Base-by-base conservation (phyloP, 2,329 filamentous ascomycete species). In the Talaromyces sp. region DNA sequence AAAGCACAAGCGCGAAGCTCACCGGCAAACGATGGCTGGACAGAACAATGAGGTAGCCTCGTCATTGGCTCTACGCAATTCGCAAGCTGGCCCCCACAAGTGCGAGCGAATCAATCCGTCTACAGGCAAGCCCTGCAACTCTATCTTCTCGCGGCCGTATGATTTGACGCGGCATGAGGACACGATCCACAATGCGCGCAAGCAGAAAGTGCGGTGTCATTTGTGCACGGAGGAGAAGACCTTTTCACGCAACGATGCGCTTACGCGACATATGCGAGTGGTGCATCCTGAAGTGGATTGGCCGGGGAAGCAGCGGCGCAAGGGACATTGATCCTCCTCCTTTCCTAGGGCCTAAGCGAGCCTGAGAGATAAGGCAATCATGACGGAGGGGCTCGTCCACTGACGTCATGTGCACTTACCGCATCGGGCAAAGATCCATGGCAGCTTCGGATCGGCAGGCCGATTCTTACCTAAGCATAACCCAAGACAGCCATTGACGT, bases 111-210 rank as follows among this genome's bases (percentile, higher is more conserved):
- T 94, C 80, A 98, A 98, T 78, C 94, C 94, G 1, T 94, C 91
- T 69, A 98, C 95, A 0, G 92, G 92, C 68, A 97, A 97, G 81
- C 90, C 93, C 0, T 98, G 95, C 85, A 94, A 92, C 75, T 96
- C 93, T 0, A 84, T 97, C 62, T 98, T 99, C 79, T 97, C 94
- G 0, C 85, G 95, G 22, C 95, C 95, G 1, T 99, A 99, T 82
- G 95, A 99, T 78, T 84, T 99, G 61, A 99, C 95, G 0, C 86
- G 95, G 25, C 95, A 99, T 75, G 95, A 99, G 77, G 94, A 97
- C 70, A 98, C 95, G 0, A 98, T 98, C 69, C 95, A 98, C 84
- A 97, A 97, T 72, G 89, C 89, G 1, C 88, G 91, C 72, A 97
- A 97, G 83, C 89, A 93, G 77, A 98, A 98, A 82, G 93, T 97